Base-by-base conservation (phyloP, 2,329 filamentous ascomycete genomes). In the Botrytis porri region DNA sequence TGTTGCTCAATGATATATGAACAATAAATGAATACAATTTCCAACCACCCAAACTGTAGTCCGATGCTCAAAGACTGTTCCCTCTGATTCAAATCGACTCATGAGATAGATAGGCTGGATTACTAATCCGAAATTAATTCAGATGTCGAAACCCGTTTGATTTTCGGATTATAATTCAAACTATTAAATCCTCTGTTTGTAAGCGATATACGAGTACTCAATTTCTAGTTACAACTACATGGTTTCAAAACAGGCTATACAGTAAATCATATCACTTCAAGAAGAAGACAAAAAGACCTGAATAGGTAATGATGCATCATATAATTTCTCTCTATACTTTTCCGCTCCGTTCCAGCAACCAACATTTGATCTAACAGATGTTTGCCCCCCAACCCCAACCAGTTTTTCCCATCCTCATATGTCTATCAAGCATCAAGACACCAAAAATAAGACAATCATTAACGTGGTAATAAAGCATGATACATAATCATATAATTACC, bases 391-490 rank as follows among this genome's bases (percentile, higher is more conserved):
- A n/a, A 4, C 25, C 22, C 45, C 35, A 22, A 16, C 16, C 35
- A 14, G n/a, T 4, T 29, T 37, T 54, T 54, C 25, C 45, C 32
- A 37, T 22, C 16, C 45, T 14, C 64, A 54, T 54, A 48, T 67
- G 48, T 67, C 45, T 67, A 41, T 54, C 48, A n/a, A 29, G 12
- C n/a, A 43, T 63, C 25, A 20, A 67, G 14, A 67, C 48, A 54
- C 35, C 35, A 37, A 39, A 51, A 67, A 22, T 54, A 66, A 29
- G 45, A 37, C 64, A 54, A 67, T 67, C 45, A 67, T 39, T 67
- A 67, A 67, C 9, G 18, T 22, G 37, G 9, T 39, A 67, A n/a
- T 41, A 67, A 18, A 67, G n/a, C 37, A 66, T 41, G 35, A 67
- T 67, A 54, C 22, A 29, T 39, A 35, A 57, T 32, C 64, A 67